phyloP scores from a whole-genome alignment of 176 grass and related monocot species.

The Oryza officinalis region DNA sequence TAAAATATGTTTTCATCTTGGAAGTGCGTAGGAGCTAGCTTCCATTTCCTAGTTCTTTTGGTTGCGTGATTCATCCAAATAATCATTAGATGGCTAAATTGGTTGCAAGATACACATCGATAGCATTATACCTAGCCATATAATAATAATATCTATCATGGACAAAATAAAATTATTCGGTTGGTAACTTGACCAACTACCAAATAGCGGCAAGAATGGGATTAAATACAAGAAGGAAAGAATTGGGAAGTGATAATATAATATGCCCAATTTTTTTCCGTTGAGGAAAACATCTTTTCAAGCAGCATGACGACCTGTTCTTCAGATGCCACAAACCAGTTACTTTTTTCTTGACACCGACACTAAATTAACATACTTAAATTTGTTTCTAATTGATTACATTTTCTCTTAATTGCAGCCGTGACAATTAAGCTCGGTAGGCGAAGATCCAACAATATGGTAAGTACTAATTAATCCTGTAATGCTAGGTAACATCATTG shows the following conservation, averaged over 20 bases:
- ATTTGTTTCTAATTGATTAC: background rate
- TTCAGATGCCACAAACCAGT: background rate
- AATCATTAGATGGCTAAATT: constrained; percentile 20
- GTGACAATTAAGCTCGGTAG: constrained; percentile 27
- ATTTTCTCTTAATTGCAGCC: background rate
- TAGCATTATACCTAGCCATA: constrained; percentile 2
- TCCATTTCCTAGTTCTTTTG: constrained; percentile 11
- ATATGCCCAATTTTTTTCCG: background rate
- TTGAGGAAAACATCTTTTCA: background rate
- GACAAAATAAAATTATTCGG: background rate
- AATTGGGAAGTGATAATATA: background rate
- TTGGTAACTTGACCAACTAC: background rate
- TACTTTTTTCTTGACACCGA: background rate
- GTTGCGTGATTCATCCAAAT: constrained; percentile 13
- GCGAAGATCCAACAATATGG: background rate
- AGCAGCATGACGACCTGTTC: background rate
- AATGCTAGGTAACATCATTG: background rate
- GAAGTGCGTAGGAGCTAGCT: constrained; percentile 16
- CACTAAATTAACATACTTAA: background rate
- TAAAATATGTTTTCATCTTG: constrained; percentile 24
- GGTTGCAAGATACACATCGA: constrained; percentile 38
- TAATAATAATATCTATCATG: background rate
- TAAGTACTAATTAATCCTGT: background rate
- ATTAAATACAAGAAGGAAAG: background rate
- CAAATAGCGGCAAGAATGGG: background rate